Conservation (phyloP, 2,329 filamentous ascomycete species). For the Xylariaceae sp. region DNA sequence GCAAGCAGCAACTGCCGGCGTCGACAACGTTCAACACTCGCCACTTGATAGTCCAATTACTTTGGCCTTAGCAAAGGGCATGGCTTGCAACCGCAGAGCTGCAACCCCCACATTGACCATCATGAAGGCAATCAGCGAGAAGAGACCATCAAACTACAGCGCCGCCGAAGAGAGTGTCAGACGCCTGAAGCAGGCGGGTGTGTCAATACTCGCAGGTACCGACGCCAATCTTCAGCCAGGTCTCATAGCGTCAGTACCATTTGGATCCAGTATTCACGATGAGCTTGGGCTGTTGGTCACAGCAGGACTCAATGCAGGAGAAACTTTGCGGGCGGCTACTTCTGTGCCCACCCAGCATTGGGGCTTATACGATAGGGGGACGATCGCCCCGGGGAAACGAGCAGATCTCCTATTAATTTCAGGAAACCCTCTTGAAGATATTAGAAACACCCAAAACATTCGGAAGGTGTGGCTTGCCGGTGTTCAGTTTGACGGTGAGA, state of each 20-base stretch:
- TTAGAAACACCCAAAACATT: constrained; percentile 5
- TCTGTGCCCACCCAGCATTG: constrained; percentile 8
- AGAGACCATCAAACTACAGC: constrained; percentile 6
- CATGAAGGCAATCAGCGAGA: constrained; percentile 9
- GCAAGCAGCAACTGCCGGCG: constrained; percentile 9
- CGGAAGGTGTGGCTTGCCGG: constrained; percentile 12
- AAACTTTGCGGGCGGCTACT: constrained; percentile 9
- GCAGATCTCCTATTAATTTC: constrained; percentile 13
- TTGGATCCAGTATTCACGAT: constrained; percentile 10
- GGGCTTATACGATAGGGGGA: constrained; percentile 6
- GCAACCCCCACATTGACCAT: constrained; percentile 12
- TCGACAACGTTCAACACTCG: constrained; percentile 11
- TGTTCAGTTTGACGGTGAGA: constrained; percentile 6
- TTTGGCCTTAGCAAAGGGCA: neutral
- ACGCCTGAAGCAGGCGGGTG: constrained; percentile 7
- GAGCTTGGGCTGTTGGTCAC: constrained; percentile 11
- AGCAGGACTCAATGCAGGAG: constrained; percentile 7
- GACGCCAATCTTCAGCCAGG: constrained; percentile 7
- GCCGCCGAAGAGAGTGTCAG: constrained; percentile 9
- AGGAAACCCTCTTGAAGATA: constrained; percentile 7
- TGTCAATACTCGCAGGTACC: constrained; percentile 12
- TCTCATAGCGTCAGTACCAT: constrained; percentile 2
- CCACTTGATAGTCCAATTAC: constrained; percentile 8
- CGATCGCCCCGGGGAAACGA: constrained; percentile 6
- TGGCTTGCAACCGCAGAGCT: constrained; percentile 1